Conservation (phyloP, 306 rosid genomes). For the Fragaria nilgerrensis region DNA sequence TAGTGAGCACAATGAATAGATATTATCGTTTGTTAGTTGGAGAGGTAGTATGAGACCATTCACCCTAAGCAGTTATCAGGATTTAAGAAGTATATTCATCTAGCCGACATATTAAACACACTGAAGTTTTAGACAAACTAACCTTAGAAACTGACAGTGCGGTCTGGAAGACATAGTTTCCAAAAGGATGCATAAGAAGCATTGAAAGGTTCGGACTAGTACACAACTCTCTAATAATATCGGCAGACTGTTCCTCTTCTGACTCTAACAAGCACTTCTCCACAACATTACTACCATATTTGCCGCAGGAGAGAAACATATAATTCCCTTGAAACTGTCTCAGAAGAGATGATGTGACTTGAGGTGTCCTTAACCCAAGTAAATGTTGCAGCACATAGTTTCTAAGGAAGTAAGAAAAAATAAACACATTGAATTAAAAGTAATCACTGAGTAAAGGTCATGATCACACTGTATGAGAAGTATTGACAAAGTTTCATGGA, state of each 20-base stretch:
- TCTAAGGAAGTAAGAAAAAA: conserved; percentile 32
- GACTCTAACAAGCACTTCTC: conserved; percentile 50
- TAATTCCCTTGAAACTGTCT: conserved; percentile 38
- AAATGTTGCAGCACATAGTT: conserved; percentile 74
- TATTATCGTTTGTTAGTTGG: background rate
- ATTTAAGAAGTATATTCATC: background rate
- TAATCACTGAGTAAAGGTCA: conserved; percentile 4
- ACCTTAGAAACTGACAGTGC: conserved; percentile 54
- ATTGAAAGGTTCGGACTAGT: conserved; percentile 20
- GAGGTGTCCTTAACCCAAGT: conserved; percentile 31
- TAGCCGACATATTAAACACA: background rate
- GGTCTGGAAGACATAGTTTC: conserved; percentile 58
- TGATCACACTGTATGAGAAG: conserved; percentile 2
- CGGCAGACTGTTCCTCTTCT: conserved; percentile 15
- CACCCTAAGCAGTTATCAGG: background rate
- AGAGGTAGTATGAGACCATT: background rate
- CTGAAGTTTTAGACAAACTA: conserved; percentile 5
- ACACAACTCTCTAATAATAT: conserved; percentile 47
- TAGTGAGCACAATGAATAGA: background rate
- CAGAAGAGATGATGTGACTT: conserved; percentile 30
- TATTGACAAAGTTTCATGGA: background rate
- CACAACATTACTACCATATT: conserved; percentile 78
- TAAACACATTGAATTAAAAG: background rate
- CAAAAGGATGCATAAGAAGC: conserved; percentile 61
- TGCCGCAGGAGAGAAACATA: conserved; percentile 44